Base-by-base conservation (phyloP, 371 early-diverging fungal species). In the Thermomucor indicae-seudaticae region DNA sequence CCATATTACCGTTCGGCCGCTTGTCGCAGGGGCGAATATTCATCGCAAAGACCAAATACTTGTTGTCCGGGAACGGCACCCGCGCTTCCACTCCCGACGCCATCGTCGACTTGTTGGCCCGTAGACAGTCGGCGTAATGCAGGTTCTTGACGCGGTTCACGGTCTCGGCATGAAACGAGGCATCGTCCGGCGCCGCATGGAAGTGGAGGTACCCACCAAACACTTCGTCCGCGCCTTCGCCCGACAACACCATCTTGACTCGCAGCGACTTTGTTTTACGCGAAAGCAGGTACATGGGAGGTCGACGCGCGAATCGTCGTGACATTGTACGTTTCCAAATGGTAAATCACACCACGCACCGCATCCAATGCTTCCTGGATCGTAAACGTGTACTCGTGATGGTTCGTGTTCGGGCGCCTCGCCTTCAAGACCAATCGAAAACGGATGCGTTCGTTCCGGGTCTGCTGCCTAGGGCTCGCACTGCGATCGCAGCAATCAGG, bases 51-150 rank as follows among this genome's bases (percentile, higher is more conserved):
- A 93, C 91, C 57, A 97, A 62, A 65, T 95, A 93, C 24, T 75
- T 81, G 70, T 80, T 83, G 78, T 95, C 96, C 29, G 95, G 71
- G 88, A 97, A 97, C 28, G 97, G 97, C 20, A 97, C 97, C 58
- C 97, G 92, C n/a, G 94, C 94, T 62, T 97, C 97, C 29, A 97
- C 84, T 54, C 97, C 97, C 96, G 95, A 96, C 2, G 97, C 97
- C 96, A 97, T 96, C 38, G 97, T 97, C 4, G 93, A 88, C 74
- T 97, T 95, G 87, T 97, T 96, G 70, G 97, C 97, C 55, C 97
- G 90, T 31, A 97, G 75, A 72, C 91, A 91, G 70, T 97, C 97
- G 58, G 93, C 79, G 23, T 91, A 92, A 68, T 97, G 95, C 50
- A 97, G 79, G 80, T 92, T 91, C 79, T 92, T 89, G 62, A 96